Evolutionary conservation across 1,284 basidiomycete species (phyloP).

Genomic region (Xerocomus minutiporus): DNA sequence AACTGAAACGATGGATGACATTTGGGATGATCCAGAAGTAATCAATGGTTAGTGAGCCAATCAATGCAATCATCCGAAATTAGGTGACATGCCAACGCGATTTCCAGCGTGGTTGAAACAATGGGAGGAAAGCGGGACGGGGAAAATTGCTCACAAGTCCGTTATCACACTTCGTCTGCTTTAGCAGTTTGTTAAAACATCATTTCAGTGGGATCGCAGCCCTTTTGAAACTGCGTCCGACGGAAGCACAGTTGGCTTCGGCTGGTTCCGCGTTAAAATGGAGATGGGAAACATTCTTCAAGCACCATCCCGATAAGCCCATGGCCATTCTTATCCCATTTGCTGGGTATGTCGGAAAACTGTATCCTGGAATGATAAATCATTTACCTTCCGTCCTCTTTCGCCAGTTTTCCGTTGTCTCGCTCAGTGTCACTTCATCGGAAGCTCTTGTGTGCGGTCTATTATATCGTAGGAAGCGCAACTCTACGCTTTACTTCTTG

Average conservation of each 20-base stretch:
- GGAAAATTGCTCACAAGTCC: conserved; percentile 38
- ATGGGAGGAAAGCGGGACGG: background rate
- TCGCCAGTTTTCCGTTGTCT: no score
- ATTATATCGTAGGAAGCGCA: no score
- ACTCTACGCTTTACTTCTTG: no score
- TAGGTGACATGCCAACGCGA: background rate
- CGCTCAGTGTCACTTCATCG: no score
- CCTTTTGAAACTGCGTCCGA: conserved; percentile 39
- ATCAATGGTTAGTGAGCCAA: conserved; percentile 29
- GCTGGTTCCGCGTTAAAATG: conserved; percentile 35
- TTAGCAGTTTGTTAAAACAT: background rate
- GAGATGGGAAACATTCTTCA: conserved; percentile 4
- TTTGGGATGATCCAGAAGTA: conserved; percentile 36
- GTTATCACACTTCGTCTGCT: conserved; percentile 3
- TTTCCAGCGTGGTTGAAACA: background rate
- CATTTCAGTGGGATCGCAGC: conserved; percentile 35
- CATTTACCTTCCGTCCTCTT: no score
- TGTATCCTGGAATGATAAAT: no score
- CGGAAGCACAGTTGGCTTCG: conserved; percentile 33
- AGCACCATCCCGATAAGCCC: conserved; percentile 22
- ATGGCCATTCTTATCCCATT: background rate
- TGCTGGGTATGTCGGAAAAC: no score
- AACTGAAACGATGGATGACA: conserved; percentile 42
- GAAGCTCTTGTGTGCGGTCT: no score
- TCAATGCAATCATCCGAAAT: background rate